Evolutionary conservation across 163 green algal species (phyloP).

Genomic region (Scenedesmus sp.): DNA sequence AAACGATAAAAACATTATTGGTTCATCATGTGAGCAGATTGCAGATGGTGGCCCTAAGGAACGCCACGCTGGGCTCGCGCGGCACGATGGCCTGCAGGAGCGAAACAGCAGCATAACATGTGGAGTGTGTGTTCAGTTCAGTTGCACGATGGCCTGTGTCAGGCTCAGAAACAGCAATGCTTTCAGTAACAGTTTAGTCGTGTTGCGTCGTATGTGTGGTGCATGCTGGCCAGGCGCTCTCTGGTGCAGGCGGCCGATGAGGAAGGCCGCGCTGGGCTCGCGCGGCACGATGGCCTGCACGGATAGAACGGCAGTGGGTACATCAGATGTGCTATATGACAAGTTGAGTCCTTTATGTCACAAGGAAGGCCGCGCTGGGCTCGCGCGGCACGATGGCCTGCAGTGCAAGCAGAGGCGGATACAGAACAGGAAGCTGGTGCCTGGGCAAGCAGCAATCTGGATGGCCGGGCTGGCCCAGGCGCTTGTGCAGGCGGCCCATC

Average conservation of each 20-base stretch:
- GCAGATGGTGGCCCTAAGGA: slow-evolving; percentile 78
- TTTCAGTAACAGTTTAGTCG: no score
- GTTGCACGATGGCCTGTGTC: no score
- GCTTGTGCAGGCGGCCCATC: slow-evolving; percentile 90
- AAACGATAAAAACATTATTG: not conserved
- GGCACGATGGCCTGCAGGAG: slow-evolving; percentile 81
- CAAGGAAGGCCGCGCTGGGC: not conserved
- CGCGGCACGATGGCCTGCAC: no score
- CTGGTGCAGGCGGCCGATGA: not conserved
- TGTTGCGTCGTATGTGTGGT: not conserved
- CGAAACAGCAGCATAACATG: not conserved
- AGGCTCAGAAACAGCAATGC: no score
- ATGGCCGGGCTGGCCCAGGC: slow-evolving; percentile 68
- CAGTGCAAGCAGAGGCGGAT: no score
- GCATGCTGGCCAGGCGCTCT: not conserved
- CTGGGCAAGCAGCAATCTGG: no score
- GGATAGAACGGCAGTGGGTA: no score
- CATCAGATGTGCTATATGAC: not conserved
- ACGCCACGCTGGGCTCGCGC: slow-evolving; percentile 87
- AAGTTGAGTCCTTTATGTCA: not conserved
- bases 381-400: not conserved
- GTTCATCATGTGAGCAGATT: not conserved
- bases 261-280: not conserved
- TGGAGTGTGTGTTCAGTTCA: no score
- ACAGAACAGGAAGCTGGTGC: no score